Conservation (phyloP, 2,329 filamentous ascomycete species). For the Pseudogymnoascus sp. region DNA sequence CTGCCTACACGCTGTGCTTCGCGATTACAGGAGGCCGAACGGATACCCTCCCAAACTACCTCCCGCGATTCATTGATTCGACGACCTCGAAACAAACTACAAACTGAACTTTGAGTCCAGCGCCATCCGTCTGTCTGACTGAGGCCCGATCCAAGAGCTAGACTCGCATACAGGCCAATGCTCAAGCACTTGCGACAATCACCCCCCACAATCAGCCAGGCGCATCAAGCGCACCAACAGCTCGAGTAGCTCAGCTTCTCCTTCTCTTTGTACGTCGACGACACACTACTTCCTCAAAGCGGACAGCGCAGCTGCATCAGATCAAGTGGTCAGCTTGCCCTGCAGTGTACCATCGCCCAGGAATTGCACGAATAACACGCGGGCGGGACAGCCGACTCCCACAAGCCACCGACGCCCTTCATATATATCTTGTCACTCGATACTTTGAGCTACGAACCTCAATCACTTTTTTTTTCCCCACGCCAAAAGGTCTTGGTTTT, state of each 20-base stretch:
- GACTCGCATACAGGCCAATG: neutral
- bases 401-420: neutral
- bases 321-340: conserved; percentile 4
- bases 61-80: neutral
- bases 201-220: neutral
- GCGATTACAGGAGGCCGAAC: conserved; percentile 1
- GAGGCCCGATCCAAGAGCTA: conserved; percentile 2
- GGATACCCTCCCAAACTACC: neutral
- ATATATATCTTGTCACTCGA: conserved; percentile 1
- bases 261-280: neutral
- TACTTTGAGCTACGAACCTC: conserved; percentile 1
- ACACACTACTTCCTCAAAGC: neutral
- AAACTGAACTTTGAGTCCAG: neutral
- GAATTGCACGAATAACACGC: neutral
- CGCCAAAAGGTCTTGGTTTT: neutral
- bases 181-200: conserved; percentile 3
- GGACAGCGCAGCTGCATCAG: conserved; percentile 5
- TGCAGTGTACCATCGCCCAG: conserved; percentile 5
- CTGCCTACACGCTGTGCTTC: conserved; percentile 1
- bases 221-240: conserved; percentile 8
- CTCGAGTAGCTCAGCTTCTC: conserved; percentile 1
- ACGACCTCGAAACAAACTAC: neutral
- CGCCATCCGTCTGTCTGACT: conserved; percentile 1
- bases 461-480: neutral
- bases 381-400: neutral